Percentiles rank a stretch among this genome's conserved stretches.
Evolutionary conservation across 2,329 filamentous ascomycete genomes (phyloP).

Genomic region (Sclerotinia minor): DNA sequence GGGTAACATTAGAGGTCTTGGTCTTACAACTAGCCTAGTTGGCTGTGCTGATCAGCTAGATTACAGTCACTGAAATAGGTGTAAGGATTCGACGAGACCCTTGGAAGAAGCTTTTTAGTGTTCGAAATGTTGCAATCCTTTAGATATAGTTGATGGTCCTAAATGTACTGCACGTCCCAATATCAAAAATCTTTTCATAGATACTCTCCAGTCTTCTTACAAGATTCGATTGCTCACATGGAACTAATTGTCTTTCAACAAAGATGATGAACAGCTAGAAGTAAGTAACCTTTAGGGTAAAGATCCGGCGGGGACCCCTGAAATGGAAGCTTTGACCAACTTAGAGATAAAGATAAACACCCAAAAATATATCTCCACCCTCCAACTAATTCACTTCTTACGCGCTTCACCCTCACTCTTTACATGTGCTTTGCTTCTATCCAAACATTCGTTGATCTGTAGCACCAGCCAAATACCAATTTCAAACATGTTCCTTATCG

Average conservation of each 20-base stretch:
- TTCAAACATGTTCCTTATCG: constrained; percentile 13
- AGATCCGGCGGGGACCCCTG: constrained; percentile 4
- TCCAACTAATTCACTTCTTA: constrained; percentile 10
- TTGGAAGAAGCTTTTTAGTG: neutral
- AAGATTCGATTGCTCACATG: neutral
- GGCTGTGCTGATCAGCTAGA: neutral
- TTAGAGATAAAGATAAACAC: constrained; percentile 16
- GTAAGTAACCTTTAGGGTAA: neutral
- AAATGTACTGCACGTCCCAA: neutral
- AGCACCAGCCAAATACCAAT: neutral
- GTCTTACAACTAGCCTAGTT: neutral
- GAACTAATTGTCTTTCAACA: neutral
- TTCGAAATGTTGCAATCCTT: neutral
- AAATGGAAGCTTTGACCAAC: constrained; percentile 12
- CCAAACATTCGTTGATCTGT: constrained; percentile 7
- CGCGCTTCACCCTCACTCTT: constrained; percentile 1
- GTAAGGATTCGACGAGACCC: neutral
- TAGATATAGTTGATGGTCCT: neutral
- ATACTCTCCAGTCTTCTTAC: neutral
- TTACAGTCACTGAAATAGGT: neutral
- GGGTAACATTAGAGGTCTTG: neutral
- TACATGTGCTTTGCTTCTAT: constrained; percentile 2
- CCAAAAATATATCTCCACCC: constrained; percentile 4
- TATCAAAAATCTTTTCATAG: too few relatives aligned
- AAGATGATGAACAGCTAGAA: neutral